phyloP scores from a whole-genome alignment of 495 filamentous ascomycete species.

The Aspergillus carlsbadensis region DNA sequence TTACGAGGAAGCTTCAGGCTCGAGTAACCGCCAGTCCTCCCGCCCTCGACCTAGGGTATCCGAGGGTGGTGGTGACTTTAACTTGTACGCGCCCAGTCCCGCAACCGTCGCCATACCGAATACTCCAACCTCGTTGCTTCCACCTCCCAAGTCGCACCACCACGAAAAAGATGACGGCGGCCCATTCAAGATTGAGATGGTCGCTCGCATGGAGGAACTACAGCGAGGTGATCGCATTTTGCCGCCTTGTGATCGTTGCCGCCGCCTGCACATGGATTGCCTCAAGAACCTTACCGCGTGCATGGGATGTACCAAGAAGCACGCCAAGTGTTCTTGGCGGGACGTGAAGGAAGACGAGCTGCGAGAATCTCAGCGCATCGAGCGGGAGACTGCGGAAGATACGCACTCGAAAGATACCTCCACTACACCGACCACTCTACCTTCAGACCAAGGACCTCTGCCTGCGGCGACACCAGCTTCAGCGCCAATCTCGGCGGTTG shows the following conservation, averaged over 20 bases:
- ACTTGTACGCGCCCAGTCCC: slow-evolving; percentile 36
- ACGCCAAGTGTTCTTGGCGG: slow-evolving; percentile 82
- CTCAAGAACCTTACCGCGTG: slow-evolving; percentile 83
- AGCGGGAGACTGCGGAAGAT: slow-evolving; percentile 25
- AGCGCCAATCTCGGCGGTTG: neutral
- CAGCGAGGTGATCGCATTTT: slow-evolving; percentile 67
- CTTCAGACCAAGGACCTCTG: slow-evolving; percentile 13
- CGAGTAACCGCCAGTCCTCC: slow-evolving; percentile 29
- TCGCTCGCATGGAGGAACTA: slow-evolving; percentile 72
- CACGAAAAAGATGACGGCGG: slow-evolving; percentile 60
- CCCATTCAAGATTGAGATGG: slow-evolving; percentile 65
- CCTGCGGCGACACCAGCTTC: slow-evolving; percentile 20
- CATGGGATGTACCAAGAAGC: slow-evolving; percentile 83
- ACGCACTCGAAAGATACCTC: slow-evolving; percentile 17
- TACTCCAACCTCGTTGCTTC: slow-evolving; percentile 50
- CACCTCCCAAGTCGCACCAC: slow-evolving; percentile 47
- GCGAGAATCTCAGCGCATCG: slow-evolving; percentile 27
- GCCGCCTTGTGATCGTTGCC: slow-evolving; percentile 81
- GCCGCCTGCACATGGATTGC: slow-evolving; percentile 76
- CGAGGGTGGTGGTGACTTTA: slow-evolving; percentile 38
- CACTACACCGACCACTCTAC: slow-evolving; percentile 2
- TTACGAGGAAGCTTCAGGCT: slow-evolving; percentile 30
- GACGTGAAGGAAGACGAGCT: slow-evolving; percentile 72
- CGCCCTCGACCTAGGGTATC: slow-evolving; percentile 36
- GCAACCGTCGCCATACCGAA: slow-evolving; percentile 51